Base-by-base conservation (phyloP, 768 basidiomycete genomes). In the Leccinum olivaceopallidum region DNA sequence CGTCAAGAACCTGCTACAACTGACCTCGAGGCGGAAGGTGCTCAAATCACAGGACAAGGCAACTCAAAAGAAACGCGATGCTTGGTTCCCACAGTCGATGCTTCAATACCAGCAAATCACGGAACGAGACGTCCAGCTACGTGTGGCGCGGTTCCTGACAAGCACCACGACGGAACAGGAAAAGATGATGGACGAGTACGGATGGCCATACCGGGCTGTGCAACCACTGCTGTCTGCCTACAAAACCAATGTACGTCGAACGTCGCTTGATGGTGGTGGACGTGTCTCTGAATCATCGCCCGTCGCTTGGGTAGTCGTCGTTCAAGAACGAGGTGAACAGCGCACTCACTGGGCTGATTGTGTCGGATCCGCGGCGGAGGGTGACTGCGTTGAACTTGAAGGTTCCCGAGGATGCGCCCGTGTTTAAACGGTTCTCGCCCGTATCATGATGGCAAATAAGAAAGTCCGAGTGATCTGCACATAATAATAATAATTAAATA, bases 131-230 rank as follows among this genome's bases (percentile, higher is more conserved):
- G 68, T 76, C 0, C 78, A 83, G 71, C 67, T 81, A n/a, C 79
- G 85, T 2, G 75, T 80, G 9, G 84, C 84, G 22, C 73, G 75
- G 53, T 85, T 84, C 65, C 71, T 87, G 32, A 51, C 59, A 24
- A 37, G 60, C 6, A 57, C 70, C 34, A 53, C 57, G 9, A 26
- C 53, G 6, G 74, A 71, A 36, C 75, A 79, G 61, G 85, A 87
- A 56, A 79, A 62, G 65, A 80, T 83, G 77, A 65, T 80, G 68
- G 65, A 62, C 30, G 77, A 83, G 56, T 86, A 75, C 67, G 72
- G 75, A 1, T 88, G 86, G 86, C 77, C 78, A 0, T 83, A 75
- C 73, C 75, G 79, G 44, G 80, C 81, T 56, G 80, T 81, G 20
- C 64, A 74, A 14, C 78, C 82, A 3, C 73, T 87, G 48, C 62